phyloP scores from a whole-genome alignment of 2,329 filamentous ascomycete species.

The Pyrenophora teres region DNA sequence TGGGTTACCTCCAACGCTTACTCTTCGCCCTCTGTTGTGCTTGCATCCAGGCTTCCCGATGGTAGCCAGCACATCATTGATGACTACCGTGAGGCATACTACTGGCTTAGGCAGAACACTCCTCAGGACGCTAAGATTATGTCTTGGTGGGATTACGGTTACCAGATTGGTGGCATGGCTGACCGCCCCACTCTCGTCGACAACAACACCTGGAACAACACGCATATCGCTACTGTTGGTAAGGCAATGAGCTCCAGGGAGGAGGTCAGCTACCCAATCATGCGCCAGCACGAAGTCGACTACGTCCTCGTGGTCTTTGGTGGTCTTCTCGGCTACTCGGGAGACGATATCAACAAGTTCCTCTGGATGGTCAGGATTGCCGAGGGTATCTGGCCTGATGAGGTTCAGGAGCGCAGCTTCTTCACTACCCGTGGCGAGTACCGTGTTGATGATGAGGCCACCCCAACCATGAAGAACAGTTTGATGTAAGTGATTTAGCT shows the following conservation, averaged over 20 bases:
- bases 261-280: constrained; percentile 97
- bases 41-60: constrained; percentile 89
- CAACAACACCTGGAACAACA: constrained; percentile 99
- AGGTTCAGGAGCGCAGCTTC: constrained; percentile 95
- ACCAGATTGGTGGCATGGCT: constrained; percentile 99
- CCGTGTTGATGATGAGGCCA: constrained; percentile 88
- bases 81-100: constrained; percentile 98
- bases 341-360: constrained; percentile 99
- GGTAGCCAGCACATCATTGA: constrained; percentile 98
- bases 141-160: constrained; percentile 99
- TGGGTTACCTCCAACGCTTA: constrained; percentile 99
- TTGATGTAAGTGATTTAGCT: constrained; percentile 74
- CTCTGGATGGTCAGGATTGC: constrained; percentile 99
- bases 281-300: constrained; percentile 97
- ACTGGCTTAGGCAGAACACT: constrained; percentile 99
- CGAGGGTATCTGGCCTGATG: constrained; percentile 99
- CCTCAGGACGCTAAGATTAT: constrained; percentile 94
- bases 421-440: constrained; percentile 95
- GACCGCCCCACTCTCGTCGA: constrained; percentile 96
- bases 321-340: constrained; percentile 93
- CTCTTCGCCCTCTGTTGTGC: constrained; percentile 94
- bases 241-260: constrained; percentile 98
- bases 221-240: constrained; percentile 97
- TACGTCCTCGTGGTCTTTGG: constrained; percentile 98
- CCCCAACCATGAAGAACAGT: constrained; percentile 98